phyloP scores from a whole-genome alignment of 2,329 filamentous ascomycete species.

The Aspergillus sp. region DNA sequence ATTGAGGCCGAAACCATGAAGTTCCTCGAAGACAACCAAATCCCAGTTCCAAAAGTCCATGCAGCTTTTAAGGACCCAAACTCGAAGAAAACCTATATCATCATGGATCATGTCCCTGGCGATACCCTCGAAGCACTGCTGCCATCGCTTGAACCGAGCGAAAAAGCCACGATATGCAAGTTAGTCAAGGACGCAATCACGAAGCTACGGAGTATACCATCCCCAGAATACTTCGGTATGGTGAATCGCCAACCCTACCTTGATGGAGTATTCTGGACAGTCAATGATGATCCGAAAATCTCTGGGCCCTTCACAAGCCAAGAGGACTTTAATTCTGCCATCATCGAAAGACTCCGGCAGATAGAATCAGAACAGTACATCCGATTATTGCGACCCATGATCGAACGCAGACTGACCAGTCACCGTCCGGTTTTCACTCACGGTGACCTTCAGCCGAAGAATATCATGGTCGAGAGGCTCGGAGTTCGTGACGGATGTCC shows the following conservation, averaged over 20 bases:
- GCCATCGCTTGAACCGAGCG: neutral
- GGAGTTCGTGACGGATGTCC: neutral
- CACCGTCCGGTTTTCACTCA: conserved; percentile 22
- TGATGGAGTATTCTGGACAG: conserved; percentile 21
- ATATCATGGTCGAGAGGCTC: conserved; percentile 19
- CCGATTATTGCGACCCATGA: conserved; percentile 18
- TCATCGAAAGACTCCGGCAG: conserved; percentile 13
- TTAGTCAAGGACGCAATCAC: conserved; percentile 11
- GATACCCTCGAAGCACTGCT: neutral
- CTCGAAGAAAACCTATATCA: conserved; percentile 21
- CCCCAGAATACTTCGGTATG: conserved; percentile 19
- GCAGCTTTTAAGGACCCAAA: conserved; percentile 16
- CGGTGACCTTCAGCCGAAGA: conserved; percentile 21
- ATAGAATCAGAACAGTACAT: conserved; percentile 16
- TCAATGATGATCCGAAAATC: conserved; percentile 13
- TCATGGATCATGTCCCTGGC: conserved; percentile 19
- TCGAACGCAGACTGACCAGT: conserved; percentile 18
- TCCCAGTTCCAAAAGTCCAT: conserved; percentile 20
- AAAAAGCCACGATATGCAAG: conserved; percentile 15
- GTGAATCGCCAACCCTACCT: conserved; percentile 16
- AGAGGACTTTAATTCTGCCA: conserved; percentile 10
- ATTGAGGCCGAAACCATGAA: conserved; percentile 24
- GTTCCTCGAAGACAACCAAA: conserved; percentile 20
- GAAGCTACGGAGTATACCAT: conserved; percentile 17
- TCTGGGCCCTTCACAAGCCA: conserved; percentile 16